These are phyloP conservation scores for Royoungia palumana DNA, from an alignment of 768 basidiomycete species.

Conservation along the genomic window DNA sequence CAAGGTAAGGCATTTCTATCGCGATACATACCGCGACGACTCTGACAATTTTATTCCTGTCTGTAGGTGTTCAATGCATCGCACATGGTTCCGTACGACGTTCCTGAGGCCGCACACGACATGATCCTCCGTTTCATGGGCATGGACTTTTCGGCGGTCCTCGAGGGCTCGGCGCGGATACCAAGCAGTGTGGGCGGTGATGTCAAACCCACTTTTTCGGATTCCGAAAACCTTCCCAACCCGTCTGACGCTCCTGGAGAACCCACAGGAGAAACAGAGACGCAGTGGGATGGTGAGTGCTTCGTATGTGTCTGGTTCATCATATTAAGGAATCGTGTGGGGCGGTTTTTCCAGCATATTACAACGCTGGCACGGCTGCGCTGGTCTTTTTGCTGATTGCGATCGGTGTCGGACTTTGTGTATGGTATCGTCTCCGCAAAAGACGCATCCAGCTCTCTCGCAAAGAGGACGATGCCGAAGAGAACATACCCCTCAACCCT, in stretches of 20 bases:
- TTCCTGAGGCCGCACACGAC: conserved; percentile 86
- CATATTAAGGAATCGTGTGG: background rate
- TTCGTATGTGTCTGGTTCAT: background rate
- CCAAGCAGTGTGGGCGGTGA: conserved; percentile 76
- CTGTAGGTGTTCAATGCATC: conserved; percentile 84
- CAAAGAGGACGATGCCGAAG: conserved; percentile 40
- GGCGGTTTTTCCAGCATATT: conserved; percentile 63
- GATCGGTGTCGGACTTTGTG: conserved; percentile 62
- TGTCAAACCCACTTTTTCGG: conserved; percentile 61
- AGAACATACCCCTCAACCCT: conserved; percentile 65
- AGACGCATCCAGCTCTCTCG: conserved; percentile 25
- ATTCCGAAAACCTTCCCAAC: conserved; percentile 38
- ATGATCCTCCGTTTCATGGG: conserved; percentile 99
- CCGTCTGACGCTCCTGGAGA: conserved; percentile 43
- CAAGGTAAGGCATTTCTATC: conserved; percentile 49
- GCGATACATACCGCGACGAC: too few species aligned
- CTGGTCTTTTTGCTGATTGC: conserved; percentile 77
- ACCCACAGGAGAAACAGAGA: conserved; percentile 73
- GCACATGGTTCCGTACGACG: conserved; percentile 92
- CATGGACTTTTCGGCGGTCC: conserved; percentile 78
- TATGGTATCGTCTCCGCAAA: conserved; percentile 64
- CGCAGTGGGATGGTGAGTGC: conserved; percentile 83
- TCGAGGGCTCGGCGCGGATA: conserved; percentile 76
- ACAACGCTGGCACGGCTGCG: conserved; percentile 86
- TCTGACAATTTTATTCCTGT: background rate